Base-by-base conservation (phyloP, 140 eudicot genomes). In the Stevia rebaudiana region DNA sequence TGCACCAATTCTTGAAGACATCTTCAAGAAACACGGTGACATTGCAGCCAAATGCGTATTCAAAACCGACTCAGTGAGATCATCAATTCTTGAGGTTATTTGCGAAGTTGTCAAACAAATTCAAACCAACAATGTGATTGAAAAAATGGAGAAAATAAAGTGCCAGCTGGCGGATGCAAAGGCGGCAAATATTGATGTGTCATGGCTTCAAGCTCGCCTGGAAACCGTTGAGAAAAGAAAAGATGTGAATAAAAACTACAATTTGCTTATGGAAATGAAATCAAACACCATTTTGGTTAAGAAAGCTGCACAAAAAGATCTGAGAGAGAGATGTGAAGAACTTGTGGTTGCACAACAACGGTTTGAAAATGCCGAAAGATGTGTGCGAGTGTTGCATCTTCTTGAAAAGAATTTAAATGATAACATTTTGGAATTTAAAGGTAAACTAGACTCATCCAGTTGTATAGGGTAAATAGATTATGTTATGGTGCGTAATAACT, bases 1-100 rank as follows among this genome's bases (percentile, higher is more conserved):
- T 11, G 82, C 78, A 52, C 71, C 59, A 1, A 65, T 73, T 31
- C 86, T 81, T 35, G 65, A 63, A 57, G 69, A 82, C 61, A 65
- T 77, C 35, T 49, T 81, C 50, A 66, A 55, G 40, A 81, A 81
- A 22, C 74, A 83, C 25, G 82, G 90, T 18, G 82, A 84, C 63
- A 84, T 81, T 15, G 78, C 84, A 51, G 69, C 81, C 23, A 16
- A 73, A 6, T 81, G 84, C 58, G 4, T 62, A 58, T 73, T 61
- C 74, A 78, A 79, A 15, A 60, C 79, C 50, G 35, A 57, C 31
- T 52, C 75, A 2, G 55, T 66, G 18, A 49, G 75, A 58, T 63
- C 79, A 3, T 78, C 69, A 11, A 30, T 81, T 55, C 84, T 84
- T 0, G 82, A 84, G 39, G 65, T 78, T 36, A 58, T 84, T 24